A percentile compares a stretch with the other conserved stretches of the same genome.
phyloP scores from a whole-genome alignment of 73 alveolate species.

The Paramecium primaurelia region DNA sequence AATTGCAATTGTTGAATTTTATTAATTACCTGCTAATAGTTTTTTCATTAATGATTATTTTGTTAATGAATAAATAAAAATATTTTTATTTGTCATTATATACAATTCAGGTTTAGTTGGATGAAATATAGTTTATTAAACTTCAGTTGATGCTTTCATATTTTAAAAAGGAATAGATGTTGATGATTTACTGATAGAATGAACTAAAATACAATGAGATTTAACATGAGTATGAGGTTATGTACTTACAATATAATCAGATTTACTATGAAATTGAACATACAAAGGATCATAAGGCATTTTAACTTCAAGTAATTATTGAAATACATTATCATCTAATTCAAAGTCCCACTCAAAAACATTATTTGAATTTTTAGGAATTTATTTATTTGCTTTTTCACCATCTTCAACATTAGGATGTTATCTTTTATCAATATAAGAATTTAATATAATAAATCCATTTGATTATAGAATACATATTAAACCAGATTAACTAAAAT shows the following conservation, averaged over 20 bases:
- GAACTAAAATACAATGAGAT: constrained; percentile 81
- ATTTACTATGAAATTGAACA: constrained; percentile 83
- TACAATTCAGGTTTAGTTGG: constrained; percentile 92
- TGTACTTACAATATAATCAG: constrained; percentile 94
- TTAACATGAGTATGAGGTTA: constrained; percentile 81
- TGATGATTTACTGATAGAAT: constrained; percentile 85
- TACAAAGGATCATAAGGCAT: constrained; percentile 59
- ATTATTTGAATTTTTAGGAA: neutral
- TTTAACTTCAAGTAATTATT: constrained; percentile 26
- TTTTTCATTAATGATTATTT: constrained; percentile 84
- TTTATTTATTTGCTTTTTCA: neutral
- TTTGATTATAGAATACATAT: constrained; percentile 16
- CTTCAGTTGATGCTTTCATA: constrained; percentile 81
- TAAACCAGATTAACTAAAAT: neutral
- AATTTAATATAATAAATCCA: neutral
- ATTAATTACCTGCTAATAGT: constrained; percentile 82
- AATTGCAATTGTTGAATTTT: constrained; percentile 80
- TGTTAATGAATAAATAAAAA: constrained; percentile 88
- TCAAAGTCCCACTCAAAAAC: constrained; percentile 39
- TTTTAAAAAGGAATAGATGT: constrained; percentile 89
- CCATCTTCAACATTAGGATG: constrained; percentile 48
- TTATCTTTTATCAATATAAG: constrained; percentile 21
- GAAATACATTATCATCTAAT: neutral
- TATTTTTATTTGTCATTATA: constrained; percentile 89
- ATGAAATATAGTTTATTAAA: constrained; percentile 89